Evolutionary conservation across 2,329 filamentous ascomycete species (phyloP).

Genomic region (Huntiella moniliformis): DNA sequence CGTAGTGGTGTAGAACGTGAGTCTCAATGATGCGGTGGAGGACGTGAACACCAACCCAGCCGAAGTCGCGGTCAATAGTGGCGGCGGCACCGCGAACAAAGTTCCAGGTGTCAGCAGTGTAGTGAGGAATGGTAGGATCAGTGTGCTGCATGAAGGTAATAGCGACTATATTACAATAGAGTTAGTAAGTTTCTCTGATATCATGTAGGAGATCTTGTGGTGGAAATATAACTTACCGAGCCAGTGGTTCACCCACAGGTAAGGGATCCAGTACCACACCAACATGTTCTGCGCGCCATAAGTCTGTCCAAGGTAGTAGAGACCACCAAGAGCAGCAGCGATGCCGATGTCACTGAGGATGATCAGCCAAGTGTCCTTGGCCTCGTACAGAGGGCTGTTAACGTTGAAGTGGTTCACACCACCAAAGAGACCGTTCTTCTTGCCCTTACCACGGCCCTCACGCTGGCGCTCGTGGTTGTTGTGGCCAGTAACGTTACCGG

Average conservation of each 20-base stretch:
- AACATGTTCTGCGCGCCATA: constrained; percentile 75
- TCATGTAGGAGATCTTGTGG: background rate
- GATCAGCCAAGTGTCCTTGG: constrained; percentile 76
- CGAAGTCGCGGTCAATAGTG: constrained; percentile 93
- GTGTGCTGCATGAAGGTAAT: constrained; percentile 98
- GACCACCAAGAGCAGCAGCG: constrained; percentile 36
- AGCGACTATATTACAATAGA: constrained; percentile 42
- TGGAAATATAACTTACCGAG: constrained; percentile 47
- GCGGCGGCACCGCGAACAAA: constrained; percentile 85
- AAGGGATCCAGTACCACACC: constrained; percentile 90
- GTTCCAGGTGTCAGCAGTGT: constrained; percentile 71
- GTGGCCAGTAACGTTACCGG: constrained; percentile 89
- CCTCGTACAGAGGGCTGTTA: constrained; percentile 73
- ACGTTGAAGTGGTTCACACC: constrained; percentile 95
- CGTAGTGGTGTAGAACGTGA: constrained; percentile 94
- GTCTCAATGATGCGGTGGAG: constrained; percentile 96
- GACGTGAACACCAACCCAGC: constrained; percentile 78
- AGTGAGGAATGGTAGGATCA: constrained; percentile 84
- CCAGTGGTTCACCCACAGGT: constrained; percentile 98
- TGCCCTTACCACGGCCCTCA: constrained; percentile 86
- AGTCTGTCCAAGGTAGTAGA: constrained; percentile 52
- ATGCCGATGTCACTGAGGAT: constrained; percentile 72
- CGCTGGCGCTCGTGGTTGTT: constrained; percentile 79
- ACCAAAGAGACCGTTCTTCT: constrained; percentile 59
- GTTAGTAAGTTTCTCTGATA: background rate